Evolutionary conservation across 352 stramenopile species (phyloP), one percentile per base, ranked within the genome.

Genomic region (Phytophthora syringae): DNA sequence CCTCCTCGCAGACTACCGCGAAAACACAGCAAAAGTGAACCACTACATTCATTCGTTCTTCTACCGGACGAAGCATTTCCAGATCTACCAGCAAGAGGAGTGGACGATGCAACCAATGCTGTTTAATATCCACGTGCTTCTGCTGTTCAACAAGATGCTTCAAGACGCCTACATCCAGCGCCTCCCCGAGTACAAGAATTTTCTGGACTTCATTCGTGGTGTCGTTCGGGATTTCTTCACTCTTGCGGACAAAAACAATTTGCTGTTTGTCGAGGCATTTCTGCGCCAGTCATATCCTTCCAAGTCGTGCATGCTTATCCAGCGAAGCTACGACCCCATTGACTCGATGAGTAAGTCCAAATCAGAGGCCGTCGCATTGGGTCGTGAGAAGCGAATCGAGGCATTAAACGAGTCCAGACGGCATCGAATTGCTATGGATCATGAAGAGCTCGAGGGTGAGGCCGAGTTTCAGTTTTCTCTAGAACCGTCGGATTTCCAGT

Each of bases 21-120:
- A 84, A 16, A 96, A 96, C 60, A 85, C 53, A 34, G 50, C 79
- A 36, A 93, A 93, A 66, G 82, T 96, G 60, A 96, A 96, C 49
- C 88, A 96, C 64, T 96, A 93, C 80, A 82, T 96, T 21, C 85
- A 94, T 71, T 91, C 86, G 21, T 94, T 94, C 52, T 91, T 96
- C 47, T 94, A 94, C 49, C 87, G 87, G 16, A 83, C 79, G 24
- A 92, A 92, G 40, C 77, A 93, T 56, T 95, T 95, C 59, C 72
- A 85, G 56, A 86, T 95, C 62, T 74, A 85, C 34, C 68, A 81
- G 50, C 76, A 88, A 49, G 80, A 95, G 22, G 67, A 90, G 18
- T 90, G 79, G 76, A 94, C 88, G 16, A 88, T 93, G 83, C 85
- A 96, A 37, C 88, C 88, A 20, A 88, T 96, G 64, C 67, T 96